Percentiles rank a stretch among this genome's conserved stretches.
These are phyloP conservation scores for Limonium bicolor DNA, from an alignment of 148 eudicot genomes.

Conservation along the genomic window DNA sequence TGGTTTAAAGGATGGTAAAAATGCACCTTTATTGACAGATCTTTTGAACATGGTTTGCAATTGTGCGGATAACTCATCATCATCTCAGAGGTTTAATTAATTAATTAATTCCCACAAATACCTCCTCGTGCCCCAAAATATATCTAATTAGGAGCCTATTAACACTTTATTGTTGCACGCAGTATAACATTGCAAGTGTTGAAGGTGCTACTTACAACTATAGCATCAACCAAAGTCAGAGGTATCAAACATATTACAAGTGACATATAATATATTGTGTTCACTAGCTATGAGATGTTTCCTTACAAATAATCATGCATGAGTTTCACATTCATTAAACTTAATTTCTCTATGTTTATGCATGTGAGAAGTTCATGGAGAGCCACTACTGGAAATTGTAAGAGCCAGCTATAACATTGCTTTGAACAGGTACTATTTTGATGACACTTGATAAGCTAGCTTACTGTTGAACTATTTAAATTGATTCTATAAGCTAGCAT, in stretches of 20 bases:
- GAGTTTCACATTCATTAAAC: no score
- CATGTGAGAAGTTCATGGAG: slow-evolving; percentile 78
- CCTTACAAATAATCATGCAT: no score
- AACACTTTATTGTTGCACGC: slow-evolving; percentile 18
- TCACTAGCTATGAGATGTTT: no score
- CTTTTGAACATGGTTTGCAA: slow-evolving; percentile 77
- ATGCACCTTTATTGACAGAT: slow-evolving; percentile 55
- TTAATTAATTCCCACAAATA: not conserved
- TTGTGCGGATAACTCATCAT: slow-evolving; percentile 84
- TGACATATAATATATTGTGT: no score
- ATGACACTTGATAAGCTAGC: not conserved
- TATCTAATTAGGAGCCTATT: slow-evolving; percentile 1
- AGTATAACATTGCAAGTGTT: slow-evolving; percentile 90
- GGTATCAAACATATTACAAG: no score
- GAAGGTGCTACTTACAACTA: slow-evolving; percentile 96
- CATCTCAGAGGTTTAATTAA: slow-evolving; percentile 43
- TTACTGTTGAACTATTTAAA: not conserved
- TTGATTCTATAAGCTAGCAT: not conserved
- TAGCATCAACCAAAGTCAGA: slow-evolving; percentile 81
- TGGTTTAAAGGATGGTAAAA: slow-evolving; percentile 84
- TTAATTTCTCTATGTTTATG: not conserved
- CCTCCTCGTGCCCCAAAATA: no score
- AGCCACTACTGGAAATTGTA: slow-evolving; percentile 76
- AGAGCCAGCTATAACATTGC: slow-evolving; percentile 95
- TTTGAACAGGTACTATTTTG: slow-evolving; percentile 49